Evolutionary conservation across 1,284 basidiomycete species (phyloP).

Genomic region (Ceratobasidium sp.): DNA sequence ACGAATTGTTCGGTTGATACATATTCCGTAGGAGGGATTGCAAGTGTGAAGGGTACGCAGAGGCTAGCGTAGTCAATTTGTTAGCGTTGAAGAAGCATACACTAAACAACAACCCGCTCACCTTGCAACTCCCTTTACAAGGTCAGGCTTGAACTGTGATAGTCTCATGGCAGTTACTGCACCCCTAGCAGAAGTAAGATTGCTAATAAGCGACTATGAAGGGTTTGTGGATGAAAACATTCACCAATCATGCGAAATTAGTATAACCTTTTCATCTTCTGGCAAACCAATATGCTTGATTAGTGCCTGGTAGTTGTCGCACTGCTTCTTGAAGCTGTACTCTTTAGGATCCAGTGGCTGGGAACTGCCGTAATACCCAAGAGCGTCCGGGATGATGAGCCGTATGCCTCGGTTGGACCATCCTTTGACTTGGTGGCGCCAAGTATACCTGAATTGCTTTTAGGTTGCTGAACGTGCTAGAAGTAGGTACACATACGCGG

Average conservation of each 20-base stretch:
- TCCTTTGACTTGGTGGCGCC: constrained; percentile 35
- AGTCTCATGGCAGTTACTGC: background rate
- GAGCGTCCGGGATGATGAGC: constrained; percentile 27
- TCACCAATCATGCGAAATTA: constrained; percentile 34
- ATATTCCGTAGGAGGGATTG: background rate
- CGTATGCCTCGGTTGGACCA: constrained; percentile 36
- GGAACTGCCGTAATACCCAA: constrained; percentile 31
- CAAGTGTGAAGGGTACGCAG: constrained; percentile 5
- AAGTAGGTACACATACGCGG: constrained; percentile 11
- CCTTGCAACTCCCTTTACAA: constrained; percentile 20
- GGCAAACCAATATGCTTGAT: constrained; percentile 11
- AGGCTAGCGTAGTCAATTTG: constrained; percentile 6
- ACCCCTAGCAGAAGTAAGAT: background rate
- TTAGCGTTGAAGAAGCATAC: background rate
- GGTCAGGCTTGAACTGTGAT: constrained; percentile 13
- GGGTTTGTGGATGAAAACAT: background rate
- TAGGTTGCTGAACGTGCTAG: too few relatives aligned
- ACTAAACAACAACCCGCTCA: background rate
- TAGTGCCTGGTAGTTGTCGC: constrained; percentile 22
- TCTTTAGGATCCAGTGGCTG: constrained; percentile 34
- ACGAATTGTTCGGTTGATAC: background rate
- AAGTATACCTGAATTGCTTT: constrained; percentile 14
- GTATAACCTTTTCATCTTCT: constrained; percentile 20
- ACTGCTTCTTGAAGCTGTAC: constrained; percentile 14
- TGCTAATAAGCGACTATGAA: background rate